Conservation (phyloP, 1,284 basidiomycete species). For the Peniophora sp. region DNA sequence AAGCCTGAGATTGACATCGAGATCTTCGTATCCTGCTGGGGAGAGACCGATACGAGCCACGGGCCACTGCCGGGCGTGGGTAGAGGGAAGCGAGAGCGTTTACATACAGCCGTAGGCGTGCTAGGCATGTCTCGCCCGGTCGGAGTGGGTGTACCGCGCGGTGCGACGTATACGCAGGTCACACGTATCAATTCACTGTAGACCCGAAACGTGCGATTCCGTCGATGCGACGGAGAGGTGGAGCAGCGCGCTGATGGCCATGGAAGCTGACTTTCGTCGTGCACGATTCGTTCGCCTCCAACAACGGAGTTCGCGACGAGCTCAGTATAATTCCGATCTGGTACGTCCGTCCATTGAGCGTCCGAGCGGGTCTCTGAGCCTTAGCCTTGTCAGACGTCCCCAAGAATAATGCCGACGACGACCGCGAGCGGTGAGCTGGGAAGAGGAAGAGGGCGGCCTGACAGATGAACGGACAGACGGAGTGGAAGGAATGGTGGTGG, state of each 20-base stretch:
- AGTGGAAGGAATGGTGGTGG: too few species aligned
- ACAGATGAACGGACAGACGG: too few species aligned
- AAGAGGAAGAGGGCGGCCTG: too few species aligned
- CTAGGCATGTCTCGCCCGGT: constrained; percentile 4
- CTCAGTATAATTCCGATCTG: constrained; percentile 59
- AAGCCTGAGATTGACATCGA: constrained; percentile 69
- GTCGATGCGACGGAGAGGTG: constrained; percentile 4
- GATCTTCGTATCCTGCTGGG: constrained; percentile 59
- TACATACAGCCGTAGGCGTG: neutral
- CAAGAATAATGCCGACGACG: constrained; percentile 28
- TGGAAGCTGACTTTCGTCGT: constrained; percentile 59
- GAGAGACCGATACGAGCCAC: constrained; percentile 40
- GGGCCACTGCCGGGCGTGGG: constrained; percentile 41
- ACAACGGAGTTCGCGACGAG: constrained; percentile 53
- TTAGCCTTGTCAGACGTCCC: constrained; percentile 30
- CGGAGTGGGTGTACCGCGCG: constrained; percentile 12
- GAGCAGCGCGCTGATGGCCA: constrained; percentile 15
- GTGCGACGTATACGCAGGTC: constrained; percentile 11
- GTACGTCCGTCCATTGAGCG: constrained; percentile 72
- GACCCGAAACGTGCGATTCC: constrained; percentile 4
- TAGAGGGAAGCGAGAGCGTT: constrained; percentile 47
- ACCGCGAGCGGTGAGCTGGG: too few species aligned
- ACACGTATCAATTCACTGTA: too few species aligned
- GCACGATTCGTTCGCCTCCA: constrained; percentile 72
- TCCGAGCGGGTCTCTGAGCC: constrained; percentile 71